Percentiles rank a stretch among this genome's conserved stretches.
Conservation (phyloP, 805 yeast genomes). For the Saccharomycopsis microspora region DNA sequence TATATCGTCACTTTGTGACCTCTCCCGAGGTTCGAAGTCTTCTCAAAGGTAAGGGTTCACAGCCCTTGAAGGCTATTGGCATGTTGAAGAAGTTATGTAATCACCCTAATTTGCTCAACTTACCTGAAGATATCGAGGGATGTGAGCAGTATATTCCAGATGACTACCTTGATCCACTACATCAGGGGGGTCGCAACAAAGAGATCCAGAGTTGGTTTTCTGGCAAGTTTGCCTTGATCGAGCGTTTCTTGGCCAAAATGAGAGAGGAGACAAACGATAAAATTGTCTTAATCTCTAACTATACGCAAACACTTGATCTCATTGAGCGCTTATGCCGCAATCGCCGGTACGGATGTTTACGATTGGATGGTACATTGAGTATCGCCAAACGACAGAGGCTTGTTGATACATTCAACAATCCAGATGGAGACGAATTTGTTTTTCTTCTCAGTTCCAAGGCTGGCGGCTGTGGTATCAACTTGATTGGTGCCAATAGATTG, state of each 20-base stretch:
- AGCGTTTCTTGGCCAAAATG: constrained; percentile 72
- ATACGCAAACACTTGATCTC: constrained; percentile 87
- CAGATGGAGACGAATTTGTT: constrained; percentile 77
- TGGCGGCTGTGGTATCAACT: constrained; percentile 97
- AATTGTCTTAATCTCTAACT: constrained; percentile 88
- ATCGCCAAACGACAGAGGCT: constrained; percentile 87
- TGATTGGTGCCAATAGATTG: constrained; percentile 77
- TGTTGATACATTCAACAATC: constrained; percentile 86
- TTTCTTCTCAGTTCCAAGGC: constrained; percentile 90
- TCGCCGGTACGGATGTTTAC: constrained; percentile 60
- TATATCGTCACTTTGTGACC: constrained; percentile 66
- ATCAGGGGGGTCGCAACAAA: constrained; percentile 41
- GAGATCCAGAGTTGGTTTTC: constrained; percentile 74
- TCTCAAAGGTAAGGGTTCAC: constrained; percentile 59
- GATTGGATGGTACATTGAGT: constrained; percentile 88
- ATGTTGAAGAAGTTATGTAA: constrained; percentile 82
- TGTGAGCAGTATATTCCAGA: constrained; percentile 57
- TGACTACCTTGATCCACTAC: constrained; percentile 45
- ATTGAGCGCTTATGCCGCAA: constrained; percentile 77
- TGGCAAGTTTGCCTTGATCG: constrained; percentile 78
- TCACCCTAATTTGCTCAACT: constrained; percentile 76
- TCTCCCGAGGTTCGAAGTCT: constrained; percentile 67
- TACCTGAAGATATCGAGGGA: constrained; percentile 73
- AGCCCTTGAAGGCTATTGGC: constrained; percentile 85
- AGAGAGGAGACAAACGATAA: constrained; percentile 81